Base-by-base conservation (phyloP, 768 basidiomycete genomes). In the Rhodotorula kratochvilovae region DNA sequence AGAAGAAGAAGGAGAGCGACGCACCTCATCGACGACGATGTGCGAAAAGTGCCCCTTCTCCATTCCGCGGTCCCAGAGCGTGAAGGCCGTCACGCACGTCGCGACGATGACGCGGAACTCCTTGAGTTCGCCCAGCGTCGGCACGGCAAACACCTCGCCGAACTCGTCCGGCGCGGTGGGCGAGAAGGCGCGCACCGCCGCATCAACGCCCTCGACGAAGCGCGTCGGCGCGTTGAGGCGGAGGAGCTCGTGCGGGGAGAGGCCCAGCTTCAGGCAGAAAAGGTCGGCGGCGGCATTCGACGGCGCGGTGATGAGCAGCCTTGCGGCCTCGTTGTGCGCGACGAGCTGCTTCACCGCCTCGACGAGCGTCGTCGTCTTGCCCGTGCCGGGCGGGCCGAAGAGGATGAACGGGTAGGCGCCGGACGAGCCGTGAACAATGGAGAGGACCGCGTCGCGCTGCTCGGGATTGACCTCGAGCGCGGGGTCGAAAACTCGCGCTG, bases 261-360 rank as follows among this genome's bases (percentile, higher is more conserved):
- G n/a, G 46, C 11, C n/a, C 25, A 51, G 56, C 6, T 5, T 33
- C 31, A 7, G 53, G 35, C 77, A 78, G 25, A 81, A 61, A 42
- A 80, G 78, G 63, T 81, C 81, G 19, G 80, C 75, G 3, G 81
- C 80, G 10, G 80, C 70, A 67, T 81, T 81, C 25, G 77, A 79
- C 0, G 81, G 80, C 1, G 79, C 81, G 33, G 76, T 76, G 43
- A 81, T 71, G 5, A 81, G 75, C 43, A 81, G 71, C 17, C 50
- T 56, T 10, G 78, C 66, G 11, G 75, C 48, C 4, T 75, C 72
- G 31, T 74, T 62, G 35, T 58, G 57, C 1, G 61, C 45, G 10
- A 80, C 46, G 51, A 81, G 79, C 59, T 81, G 80, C 0, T 77
- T 72, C 42, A 76, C 74, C 0, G 73, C 63, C 53, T 80, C 80